phyloP scores from a whole-genome alignment of 1,284 basidiomycete genomes.

The Irpex rosettiformis region DNA sequence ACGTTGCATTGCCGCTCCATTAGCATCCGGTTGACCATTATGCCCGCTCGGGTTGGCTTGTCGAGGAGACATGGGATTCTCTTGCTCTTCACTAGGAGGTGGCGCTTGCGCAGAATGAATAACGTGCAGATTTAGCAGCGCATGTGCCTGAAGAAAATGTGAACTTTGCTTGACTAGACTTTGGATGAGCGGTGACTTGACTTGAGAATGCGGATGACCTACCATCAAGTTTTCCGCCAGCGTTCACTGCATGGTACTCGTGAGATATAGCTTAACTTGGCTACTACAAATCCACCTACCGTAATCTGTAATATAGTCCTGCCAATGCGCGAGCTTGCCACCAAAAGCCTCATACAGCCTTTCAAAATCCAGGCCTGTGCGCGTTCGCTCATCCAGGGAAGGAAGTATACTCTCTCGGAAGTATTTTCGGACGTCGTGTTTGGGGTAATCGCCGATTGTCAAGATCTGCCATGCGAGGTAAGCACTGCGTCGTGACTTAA shows the following conservation, averaged over 20 bases:
- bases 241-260: slow-evolving; percentile 26
- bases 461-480: slow-evolving; percentile 48
- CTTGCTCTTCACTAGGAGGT: slow-evolving; percentile 20
- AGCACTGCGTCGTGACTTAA: background rate
- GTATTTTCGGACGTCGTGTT: slow-evolving; percentile 61
- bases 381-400: slow-evolving; percentile 56
- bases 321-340: slow-evolving; percentile 78
- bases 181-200: slow-evolving; percentile 9
- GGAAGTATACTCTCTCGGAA: slow-evolving; percentile 62
- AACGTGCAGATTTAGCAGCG: slow-evolving; percentile 69
- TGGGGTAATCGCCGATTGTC: slow-evolving; percentile 75
- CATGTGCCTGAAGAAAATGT: slow-evolving; percentile 74
- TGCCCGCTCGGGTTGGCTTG: slow-evolving; percentile 3
- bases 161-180: slow-evolving; percentile 64
- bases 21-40: background rate
- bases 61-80: slow-evolving; percentile 14
- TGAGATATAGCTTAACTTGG: background rate
- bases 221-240: slow-evolving; percentile 37
- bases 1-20: slow-evolving; percentile 4
- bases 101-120: slow-evolving; percentile 66
- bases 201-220: slow-evolving; percentile 20
- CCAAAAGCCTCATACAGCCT: slow-evolving; percentile 73
- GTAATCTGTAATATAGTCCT: slow-evolving; percentile 73
- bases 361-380: slow-evolving; percentile 60
- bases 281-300: slow-evolving; percentile 28